A percentile compares a stretch with the other conserved stretches of the same genome.
phyloP scores from a whole-genome alignment of 2,329 filamentous ascomycete species.

The Aureobasidium pullulans region DNA sequence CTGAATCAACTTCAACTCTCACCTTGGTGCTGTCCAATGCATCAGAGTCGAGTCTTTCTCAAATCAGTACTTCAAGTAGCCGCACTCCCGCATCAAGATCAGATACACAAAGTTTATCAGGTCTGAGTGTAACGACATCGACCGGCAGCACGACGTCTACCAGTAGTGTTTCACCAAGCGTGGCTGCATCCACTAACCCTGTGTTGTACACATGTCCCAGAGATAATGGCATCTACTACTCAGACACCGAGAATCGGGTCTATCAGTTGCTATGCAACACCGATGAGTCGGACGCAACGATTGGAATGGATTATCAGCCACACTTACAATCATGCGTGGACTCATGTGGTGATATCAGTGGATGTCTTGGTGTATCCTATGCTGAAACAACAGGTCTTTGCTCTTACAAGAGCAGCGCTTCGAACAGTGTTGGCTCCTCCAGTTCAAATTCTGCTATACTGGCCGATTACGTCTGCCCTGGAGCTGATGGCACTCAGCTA shows the following conservation, averaged over 20 bases:
- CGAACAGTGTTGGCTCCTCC: constrained; percentile 9
- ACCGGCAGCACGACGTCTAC: no score
- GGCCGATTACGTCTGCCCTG: constrained; percentile 20
- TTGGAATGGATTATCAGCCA: constrained; percentile 13
- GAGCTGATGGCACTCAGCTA: constrained; percentile 19
- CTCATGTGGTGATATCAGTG: constrained; percentile 18
- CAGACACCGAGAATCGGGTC: constrained; percentile 19
- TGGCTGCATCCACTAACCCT: constrained; percentile 15
- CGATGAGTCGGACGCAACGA: constrained; percentile 17
- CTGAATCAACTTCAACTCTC: no score
- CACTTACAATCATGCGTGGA: constrained; percentile 21
- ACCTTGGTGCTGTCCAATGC: no score
- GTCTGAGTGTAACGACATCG: no score
- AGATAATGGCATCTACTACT: constrained; percentile 21
- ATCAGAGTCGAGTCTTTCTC: no score
- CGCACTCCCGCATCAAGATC: no score
- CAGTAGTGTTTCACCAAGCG: constrained; percentile 1
- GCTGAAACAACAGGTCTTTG: constrained; percentile 15
- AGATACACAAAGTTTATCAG: no score
- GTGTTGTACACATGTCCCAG: constrained; percentile 19
- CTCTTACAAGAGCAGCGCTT: constrained; percentile 17
- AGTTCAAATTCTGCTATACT: constrained; percentile 6
- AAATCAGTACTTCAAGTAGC: no score
- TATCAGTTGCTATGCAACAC: constrained; percentile 20
- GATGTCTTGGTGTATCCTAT: constrained; percentile 19